These are phyloP conservation scores for Mortierella claussenii DNA, from an alignment of 192 early-diverging fungal species.

Conservation along the genomic window DNA sequence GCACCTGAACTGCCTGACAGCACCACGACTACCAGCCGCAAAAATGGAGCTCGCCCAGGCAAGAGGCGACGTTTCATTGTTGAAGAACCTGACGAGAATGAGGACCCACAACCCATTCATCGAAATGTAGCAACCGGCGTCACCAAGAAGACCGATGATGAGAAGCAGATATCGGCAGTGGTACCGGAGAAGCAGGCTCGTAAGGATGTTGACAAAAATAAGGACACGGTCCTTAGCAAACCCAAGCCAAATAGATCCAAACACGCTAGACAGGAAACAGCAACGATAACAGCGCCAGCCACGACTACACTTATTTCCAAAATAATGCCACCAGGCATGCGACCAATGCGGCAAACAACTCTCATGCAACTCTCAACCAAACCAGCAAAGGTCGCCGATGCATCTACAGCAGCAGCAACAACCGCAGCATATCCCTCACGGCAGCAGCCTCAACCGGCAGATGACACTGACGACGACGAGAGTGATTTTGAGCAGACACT, in stretches of 20 bases:
- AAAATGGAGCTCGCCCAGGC: background rate
- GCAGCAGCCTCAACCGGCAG: background rate
- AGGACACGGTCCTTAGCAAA: too few relatives aligned
- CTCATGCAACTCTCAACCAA: slow-evolving; percentile 24
- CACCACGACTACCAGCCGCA: background rate
- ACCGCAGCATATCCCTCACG: too few relatives aligned
- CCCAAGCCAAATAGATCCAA: too few relatives aligned
- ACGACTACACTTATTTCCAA: too few relatives aligned
- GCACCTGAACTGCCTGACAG: background rate
- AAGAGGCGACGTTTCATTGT: slow-evolving; percentile 38
- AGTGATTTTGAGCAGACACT: slow-evolving; percentile 4
- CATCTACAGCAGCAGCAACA: background rate
- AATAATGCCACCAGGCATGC: too few relatives aligned
- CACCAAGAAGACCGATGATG: background rate
- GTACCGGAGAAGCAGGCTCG: background rate
- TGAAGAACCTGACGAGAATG: slow-evolving; percentile 45
- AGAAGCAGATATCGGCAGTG: background rate
- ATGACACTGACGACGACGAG: slow-evolving; percentile 5
- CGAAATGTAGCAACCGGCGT: background rate
- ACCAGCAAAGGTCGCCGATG: background rate
- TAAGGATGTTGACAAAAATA: background rate
- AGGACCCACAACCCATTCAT: slow-evolving; percentile 16
- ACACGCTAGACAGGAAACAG: too few relatives aligned
- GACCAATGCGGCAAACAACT: slow-evolving; percentile 27
- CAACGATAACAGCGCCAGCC: too few relatives aligned